Base-by-base conservation (phyloP, 2,329 filamentous ascomycete species). In the Coniochaeta prunicola region DNA sequence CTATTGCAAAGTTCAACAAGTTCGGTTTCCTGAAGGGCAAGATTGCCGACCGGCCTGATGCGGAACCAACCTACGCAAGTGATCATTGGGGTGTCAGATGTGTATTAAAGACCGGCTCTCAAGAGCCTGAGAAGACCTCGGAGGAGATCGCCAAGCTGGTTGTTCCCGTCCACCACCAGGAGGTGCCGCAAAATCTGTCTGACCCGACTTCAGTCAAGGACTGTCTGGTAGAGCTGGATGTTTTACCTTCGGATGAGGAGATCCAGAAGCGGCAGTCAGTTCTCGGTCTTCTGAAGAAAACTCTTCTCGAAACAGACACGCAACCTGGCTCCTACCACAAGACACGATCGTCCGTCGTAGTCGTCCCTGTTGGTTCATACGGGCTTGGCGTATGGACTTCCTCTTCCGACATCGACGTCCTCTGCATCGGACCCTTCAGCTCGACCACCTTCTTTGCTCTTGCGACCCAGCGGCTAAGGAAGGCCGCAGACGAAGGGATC, bases 331-430 rank as follows among this genome's bases (percentile, higher is more conserved):
- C 53, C 24, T 53, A 40, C 15, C 38, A 53, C 33, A 31, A 31
- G 34, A n/a, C 31, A 2, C 50, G 59, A 15, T 31, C 53, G 2
- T 56, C 77, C 1, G 71, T 87, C 38, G 72, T 85, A 1, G 66
- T 89, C 8, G 76, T 83, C 6, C 77, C 85, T 0, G 83, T 88
- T n/a, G 87, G 86, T 0, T 89, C 86, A 0, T 88, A 85, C 64
- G 83, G 81, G 3, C 72, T 89, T 3, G 81, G 80, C 10, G 80
- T 86, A 3, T 88, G 85, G 83, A 83, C 81, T 1, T 65, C 73
- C 1, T 68, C 76, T 0, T 89, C 85, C 1, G 84, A 88, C 63
- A 77, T 90, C 7, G 85, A 90, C 69, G 85, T 84, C 64, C 76
- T 89, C 6, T 87, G 80, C 63, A 81, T 89, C 61, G 84, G 86